Evolutionary conservation across 148 eudicot genomes (phyloP).

Genomic region (Rhododendron williamsianum): DNA sequence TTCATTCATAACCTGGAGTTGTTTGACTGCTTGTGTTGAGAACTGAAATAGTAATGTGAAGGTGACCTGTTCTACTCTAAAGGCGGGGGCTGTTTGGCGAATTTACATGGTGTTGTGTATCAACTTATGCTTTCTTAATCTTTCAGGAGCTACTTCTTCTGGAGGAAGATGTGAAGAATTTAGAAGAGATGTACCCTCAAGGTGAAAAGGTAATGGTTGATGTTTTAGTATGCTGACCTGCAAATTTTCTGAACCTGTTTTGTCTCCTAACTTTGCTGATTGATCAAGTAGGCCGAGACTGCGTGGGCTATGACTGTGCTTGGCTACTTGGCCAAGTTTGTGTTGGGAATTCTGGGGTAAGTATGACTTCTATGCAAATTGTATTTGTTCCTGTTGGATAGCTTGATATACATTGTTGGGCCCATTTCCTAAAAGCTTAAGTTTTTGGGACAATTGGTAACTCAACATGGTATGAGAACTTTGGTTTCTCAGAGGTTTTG

Average conservation of each 20-base stretch:
- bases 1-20: neutral
- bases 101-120: neutral
- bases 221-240: constrained; percentile 9
- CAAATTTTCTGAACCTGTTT: neutral
- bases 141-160: constrained; percentile 80
- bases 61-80: neutral
- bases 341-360: constrained; percentile 88
- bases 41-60: neutral
- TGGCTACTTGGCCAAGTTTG: constrained; percentile 89
- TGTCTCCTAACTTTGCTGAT: constrained; percentile 7
- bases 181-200: constrained; percentile 99
- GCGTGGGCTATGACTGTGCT: constrained; percentile 97
- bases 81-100: neutral
- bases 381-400: neutral
- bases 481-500: neutral
- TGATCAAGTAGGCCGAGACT: constrained; percentile 75
- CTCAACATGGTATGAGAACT: neutral
- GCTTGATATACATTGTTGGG: neutral
- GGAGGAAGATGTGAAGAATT: constrained; percentile 90
- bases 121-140: constrained; percentile 16
- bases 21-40: neutral
- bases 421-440: neutral
- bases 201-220: constrained; percentile 79
- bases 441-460: neutral
- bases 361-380: constrained; percentile 2